These are phyloP conservation scores for Nicotiana knightiana DNA, from an alignment of 257 asterid genomes.

Conservation along the genomic window DNA sequence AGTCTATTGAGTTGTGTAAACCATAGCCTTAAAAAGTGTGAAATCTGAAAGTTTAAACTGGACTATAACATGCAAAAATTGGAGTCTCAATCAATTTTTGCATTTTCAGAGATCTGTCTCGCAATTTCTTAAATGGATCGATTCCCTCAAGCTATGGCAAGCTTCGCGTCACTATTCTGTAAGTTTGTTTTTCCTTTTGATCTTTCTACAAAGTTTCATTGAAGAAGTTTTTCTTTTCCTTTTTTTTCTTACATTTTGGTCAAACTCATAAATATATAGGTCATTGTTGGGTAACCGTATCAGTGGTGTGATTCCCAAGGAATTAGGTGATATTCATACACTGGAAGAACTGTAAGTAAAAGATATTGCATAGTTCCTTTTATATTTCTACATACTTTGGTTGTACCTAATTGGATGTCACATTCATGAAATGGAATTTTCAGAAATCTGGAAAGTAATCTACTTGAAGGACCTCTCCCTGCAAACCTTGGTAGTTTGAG, in stretches of 20 bases:
- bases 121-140: slow-evolving; percentile 69
- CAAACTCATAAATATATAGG: slow-evolving; percentile 29
- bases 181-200: slow-evolving; percentile 21
- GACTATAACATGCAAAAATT: neutral
- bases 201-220: neutral
- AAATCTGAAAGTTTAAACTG: neutral
- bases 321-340: slow-evolving; percentile 62
- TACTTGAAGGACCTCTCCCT: slow-evolving; percentile 77
- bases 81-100: neutral
- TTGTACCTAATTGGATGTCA: slow-evolving; percentile 19
- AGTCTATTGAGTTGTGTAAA: neutral
- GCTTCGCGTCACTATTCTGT: slow-evolving; percentile 50
- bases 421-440: slow-evolving; percentile 10
- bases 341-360: slow-evolving; percentile 64
- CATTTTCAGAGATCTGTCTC: slow-evolving; percentile 59
- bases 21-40: neutral
- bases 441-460: slow-evolving; percentile 77
- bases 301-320: slow-evolving; percentile 61
- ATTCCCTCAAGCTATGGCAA: slow-evolving; percentile 49
- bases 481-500: slow-evolving; percentile 57
- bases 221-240: neutral
- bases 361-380: neutral
- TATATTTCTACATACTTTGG: neutral
- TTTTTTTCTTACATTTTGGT: neutral
- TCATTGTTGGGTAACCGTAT: slow-evolving; percentile 73